These are phyloP conservation scores for Cadophora malorum DNA, from an alignment of 2,329 filamentous ascomycete species.

Conservation along the genomic window DNA sequence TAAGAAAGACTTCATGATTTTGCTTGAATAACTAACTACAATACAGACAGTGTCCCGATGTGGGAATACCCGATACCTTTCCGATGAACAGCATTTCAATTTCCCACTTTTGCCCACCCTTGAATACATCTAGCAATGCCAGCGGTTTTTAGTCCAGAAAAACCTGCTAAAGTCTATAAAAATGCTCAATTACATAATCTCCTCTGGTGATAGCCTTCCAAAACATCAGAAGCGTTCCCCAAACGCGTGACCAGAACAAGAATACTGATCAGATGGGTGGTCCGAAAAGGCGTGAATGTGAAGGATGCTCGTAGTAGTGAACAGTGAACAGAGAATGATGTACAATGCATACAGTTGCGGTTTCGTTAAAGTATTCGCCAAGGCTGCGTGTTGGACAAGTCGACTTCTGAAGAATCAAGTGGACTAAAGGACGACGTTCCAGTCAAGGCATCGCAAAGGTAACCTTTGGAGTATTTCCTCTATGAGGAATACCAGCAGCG, in stretches of 20 bases:
- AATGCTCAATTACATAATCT: not conserved
- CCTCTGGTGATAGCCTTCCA: not conserved
- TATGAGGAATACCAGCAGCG: conserved; percentile 2
- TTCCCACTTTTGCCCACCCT: not conserved
- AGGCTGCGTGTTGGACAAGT: not conserved
- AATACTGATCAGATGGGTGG: not conserved
- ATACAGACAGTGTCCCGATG: not conserved
- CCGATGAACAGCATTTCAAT: not conserved
- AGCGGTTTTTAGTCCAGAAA: not conserved
- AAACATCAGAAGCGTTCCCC: not conserved
- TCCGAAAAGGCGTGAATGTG: too few relatives aligned
- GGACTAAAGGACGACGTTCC: too few relatives aligned
- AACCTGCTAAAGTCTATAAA: not conserved
- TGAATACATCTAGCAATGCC: not conserved
- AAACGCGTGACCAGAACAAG: not conserved
- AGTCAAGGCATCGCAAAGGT: conserved; percentile 17
- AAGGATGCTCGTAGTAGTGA: too few relatives aligned
- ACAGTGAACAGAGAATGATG: not conserved
- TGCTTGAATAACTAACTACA: not conserved
- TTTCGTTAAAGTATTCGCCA: too few relatives aligned
- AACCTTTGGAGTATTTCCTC: conserved; percentile 12
- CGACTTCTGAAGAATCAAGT: not conserved
- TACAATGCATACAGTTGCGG: too few relatives aligned
- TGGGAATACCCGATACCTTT: not conserved
- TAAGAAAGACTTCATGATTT: not conserved